A percentile compares a stretch with the other conserved stretches of the same genome.
Conservation (phyloP, 805 yeast genomes). For the Tetrapisispora fleetii region DNA sequence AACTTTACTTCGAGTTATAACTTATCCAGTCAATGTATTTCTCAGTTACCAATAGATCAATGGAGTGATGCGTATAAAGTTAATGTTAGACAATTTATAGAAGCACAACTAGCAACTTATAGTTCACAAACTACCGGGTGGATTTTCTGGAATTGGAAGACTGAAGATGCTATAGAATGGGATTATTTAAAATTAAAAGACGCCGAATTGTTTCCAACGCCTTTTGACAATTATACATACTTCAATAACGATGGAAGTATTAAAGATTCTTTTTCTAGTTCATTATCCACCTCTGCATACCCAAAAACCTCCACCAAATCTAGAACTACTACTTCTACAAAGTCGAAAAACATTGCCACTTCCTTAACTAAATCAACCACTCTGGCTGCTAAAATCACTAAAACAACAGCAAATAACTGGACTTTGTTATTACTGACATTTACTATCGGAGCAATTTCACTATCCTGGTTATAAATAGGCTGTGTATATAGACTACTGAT, state of each 20-base stretch:
- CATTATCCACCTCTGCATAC: slow-evolving; percentile 12
- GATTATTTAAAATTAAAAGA: slow-evolving; percentile 44
- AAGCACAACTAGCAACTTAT: slow-evolving; percentile 50
- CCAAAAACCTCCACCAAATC: slow-evolving; percentile 4
- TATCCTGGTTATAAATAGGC: background rate
- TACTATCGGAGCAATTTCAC: background rate
- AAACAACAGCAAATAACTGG: background rate
- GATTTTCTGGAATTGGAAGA: slow-evolving; percentile 65
- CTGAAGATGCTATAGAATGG: slow-evolving; percentile 61
- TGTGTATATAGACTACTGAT: background rate
- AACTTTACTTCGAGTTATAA: background rate
- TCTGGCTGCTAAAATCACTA: background rate
- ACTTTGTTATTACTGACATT: background rate
- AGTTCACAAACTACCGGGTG: slow-evolving; percentile 42
- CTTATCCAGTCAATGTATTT: slow-evolving; percentile 34
- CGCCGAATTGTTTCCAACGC: slow-evolving; percentile 50
- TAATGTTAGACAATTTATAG: slow-evolving; percentile 45
- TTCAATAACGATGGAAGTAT: slow-evolving; percentile 21
- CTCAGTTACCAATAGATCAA: slow-evolving; percentile 19
- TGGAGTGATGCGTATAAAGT: slow-evolving; percentile 36
- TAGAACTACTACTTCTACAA: background rate
- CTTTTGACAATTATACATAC: slow-evolving; percentile 46
- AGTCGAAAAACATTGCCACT: background rate
- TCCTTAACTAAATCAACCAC: background rate
- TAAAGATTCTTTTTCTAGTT: slow-evolving; percentile 1